Conservation (phyloP, 192 early-diverging fungal genomes). For the Rhizoclosmatium globosum region DNA sequence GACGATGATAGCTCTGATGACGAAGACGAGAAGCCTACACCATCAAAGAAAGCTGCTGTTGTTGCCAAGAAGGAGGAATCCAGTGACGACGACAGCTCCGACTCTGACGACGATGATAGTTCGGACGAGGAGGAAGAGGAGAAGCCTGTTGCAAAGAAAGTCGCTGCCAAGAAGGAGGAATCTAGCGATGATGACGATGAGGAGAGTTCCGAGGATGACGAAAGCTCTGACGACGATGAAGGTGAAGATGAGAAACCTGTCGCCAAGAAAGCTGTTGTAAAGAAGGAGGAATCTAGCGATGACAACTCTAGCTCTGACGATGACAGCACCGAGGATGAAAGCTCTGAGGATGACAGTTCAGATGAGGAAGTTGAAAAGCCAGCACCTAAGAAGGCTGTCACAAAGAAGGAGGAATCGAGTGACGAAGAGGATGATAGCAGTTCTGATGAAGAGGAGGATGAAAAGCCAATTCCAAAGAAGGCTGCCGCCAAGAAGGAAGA, state of each 20-base stretch:
- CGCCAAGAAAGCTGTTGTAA: slow-evolving; percentile 29
- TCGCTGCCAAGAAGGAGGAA: slow-evolving; percentile 23
- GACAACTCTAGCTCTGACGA: slow-evolving; percentile 26
- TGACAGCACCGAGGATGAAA: slow-evolving; percentile 29
- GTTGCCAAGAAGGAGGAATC: slow-evolving; percentile 30
- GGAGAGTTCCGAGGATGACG: slow-evolving; percentile 20
- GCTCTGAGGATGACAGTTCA: slow-evolving; percentile 31
- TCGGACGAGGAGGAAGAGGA: slow-evolving; percentile 41
- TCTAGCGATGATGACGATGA: slow-evolving; percentile 14
- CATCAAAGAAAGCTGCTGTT: slow-evolving; percentile 25
- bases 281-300: slow-evolving; percentile 22
- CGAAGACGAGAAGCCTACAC: slow-evolving; percentile 15
- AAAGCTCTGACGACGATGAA: slow-evolving; percentile 35
- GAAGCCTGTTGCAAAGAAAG: slow-evolving; percentile 29
- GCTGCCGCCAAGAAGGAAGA: slow-evolving; percentile 24
- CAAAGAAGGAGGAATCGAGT: slow-evolving; percentile 23
- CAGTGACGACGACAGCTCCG: not conserved
- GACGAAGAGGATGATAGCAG: slow-evolving; percentile 20
- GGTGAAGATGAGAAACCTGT: slow-evolving; percentile 36
- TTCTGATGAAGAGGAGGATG: slow-evolving; percentile 32
- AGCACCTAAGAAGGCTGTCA: slow-evolving; percentile 27
- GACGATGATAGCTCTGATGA: slow-evolving; percentile 37
- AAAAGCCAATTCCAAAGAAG: slow-evolving; percentile 30
- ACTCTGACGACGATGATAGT: slow-evolving; percentile 26
- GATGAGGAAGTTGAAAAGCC: slow-evolving; percentile 38